Percentiles rank a stretch among this genome's conserved stretches.
These are phyloP conservation scores for Saccharum hybrid DNA, from an alignment of 202 grass and related monocot species.

Conservation along the genomic window DNA sequence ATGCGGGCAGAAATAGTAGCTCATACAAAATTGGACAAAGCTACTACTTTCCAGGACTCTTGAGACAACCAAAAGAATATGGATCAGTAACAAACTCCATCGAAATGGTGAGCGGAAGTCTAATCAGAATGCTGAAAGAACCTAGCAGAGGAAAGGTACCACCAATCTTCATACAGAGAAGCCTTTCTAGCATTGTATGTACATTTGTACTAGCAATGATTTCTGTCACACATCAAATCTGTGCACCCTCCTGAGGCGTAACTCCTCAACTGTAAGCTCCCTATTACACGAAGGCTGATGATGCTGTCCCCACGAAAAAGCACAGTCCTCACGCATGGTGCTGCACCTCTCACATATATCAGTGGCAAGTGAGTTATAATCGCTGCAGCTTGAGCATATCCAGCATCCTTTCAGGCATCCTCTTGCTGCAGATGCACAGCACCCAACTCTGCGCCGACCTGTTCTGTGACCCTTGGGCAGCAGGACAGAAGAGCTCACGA, in stretches of 20 bases:
- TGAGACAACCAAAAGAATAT: neutral
- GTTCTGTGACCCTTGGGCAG: conserved; percentile 21
- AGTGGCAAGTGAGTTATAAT: conserved; percentile 55
- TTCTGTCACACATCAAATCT: conserved; percentile 67
- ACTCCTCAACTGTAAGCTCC: conserved; percentile 64
- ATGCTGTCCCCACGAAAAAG: conserved; percentile 13
- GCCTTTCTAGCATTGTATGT: too few relatives aligned
- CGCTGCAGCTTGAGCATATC: conserved; percentile 72
- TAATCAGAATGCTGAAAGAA: conserved; percentile 14
- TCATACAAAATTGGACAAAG: too few relatives aligned
- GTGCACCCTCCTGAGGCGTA: conserved; percentile 64
- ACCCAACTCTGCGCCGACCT: conserved; percentile 47
- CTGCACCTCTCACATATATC: conserved; percentile 91
- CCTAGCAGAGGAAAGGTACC: neutral
- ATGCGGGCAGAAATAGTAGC: neutral
- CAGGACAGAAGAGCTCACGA: conserved; percentile 25
- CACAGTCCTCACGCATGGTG: conserved; percentile 35
- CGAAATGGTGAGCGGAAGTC: neutral
- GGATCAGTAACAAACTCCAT: neutral
- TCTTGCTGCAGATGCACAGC: neutral
- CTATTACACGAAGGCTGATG: conserved; percentile 1
- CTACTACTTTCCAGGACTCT: too few relatives aligned
- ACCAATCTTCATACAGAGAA: neutral
- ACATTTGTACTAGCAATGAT: neutral
- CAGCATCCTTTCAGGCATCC: conserved; percentile 36